Conservation (phyloP, 495 filamentous ascomycete genomes). For the Penicillium salamii region DNA sequence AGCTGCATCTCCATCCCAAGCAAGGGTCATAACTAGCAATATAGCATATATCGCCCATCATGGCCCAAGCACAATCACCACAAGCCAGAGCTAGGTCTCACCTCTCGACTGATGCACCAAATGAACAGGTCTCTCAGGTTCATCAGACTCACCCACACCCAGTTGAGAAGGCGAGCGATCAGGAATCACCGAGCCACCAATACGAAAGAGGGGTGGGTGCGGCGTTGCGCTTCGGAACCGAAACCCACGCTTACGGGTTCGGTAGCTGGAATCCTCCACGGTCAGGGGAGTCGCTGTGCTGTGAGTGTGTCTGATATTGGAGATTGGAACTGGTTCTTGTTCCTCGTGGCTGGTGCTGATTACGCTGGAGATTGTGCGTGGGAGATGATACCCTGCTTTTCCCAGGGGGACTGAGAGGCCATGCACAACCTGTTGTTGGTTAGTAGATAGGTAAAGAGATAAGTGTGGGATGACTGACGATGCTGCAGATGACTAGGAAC, state of each 20-base stretch:
- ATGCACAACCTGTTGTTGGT: constrained; percentile 66
- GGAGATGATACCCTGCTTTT: constrained; percentile 77
- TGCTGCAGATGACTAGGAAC: constrained; percentile 83
- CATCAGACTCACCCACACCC: constrained; percentile 24
- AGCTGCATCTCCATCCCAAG: too few relatives aligned
- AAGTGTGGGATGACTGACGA: constrained; percentile 54
- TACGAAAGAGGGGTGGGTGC: constrained; percentile 44
- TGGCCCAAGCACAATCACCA: too few relatives aligned
- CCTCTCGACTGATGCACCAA: constrained; percentile 17
- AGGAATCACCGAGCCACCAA: constrained; percentile 48
- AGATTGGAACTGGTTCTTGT: constrained; percentile 30
- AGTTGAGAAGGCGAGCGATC: constrained; percentile 18
- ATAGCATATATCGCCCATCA: too few relatives aligned
- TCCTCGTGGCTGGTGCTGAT: constrained; percentile 40
- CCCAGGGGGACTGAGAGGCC: constrained; percentile 81
- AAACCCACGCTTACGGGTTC: constrained; percentile 25
- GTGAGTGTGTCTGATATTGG: constrained; percentile 28
- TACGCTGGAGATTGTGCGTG: constrained; percentile 67
- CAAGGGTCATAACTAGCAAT: too few relatives aligned
- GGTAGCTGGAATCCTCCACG: constrained; percentile 13
- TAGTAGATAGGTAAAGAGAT: not conserved
- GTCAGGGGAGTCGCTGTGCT: constrained; percentile 34
- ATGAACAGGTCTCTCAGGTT: constrained; percentile 37
- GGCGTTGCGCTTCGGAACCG: constrained; percentile 22
- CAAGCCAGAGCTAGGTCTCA: not conserved